phyloP scores from a whole-genome alignment of 2,329 filamentous ascomycete species.

The Bisporella sp. region DNA sequence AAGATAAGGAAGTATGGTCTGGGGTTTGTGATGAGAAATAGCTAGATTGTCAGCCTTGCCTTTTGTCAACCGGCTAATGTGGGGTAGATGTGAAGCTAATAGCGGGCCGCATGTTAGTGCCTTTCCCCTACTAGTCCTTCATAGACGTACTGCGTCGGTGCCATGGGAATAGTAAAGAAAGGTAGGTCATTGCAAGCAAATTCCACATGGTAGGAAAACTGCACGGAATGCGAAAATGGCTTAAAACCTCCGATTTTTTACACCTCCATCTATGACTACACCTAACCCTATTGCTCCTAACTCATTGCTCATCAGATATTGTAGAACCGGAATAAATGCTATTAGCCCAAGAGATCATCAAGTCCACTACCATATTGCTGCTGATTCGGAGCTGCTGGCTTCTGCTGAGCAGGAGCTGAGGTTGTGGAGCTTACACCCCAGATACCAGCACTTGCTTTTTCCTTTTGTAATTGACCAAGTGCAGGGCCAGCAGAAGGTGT shows the following conservation, averaged over 20 bases:
- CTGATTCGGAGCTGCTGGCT: conserved; percentile 17
- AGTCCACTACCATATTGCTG: conserved; percentile 30
- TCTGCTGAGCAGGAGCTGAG: conserved; percentile 11
- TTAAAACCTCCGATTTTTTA: neutral
- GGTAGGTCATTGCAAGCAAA: neutral
- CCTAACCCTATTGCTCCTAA: neutral
- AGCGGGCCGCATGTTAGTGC: too few relatives aligned
- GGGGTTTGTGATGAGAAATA: too few relatives aligned
- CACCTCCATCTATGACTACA: neutral
- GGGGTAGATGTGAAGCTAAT: too few relatives aligned
- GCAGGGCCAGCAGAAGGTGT: conserved; percentile 62
- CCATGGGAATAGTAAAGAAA: neutral
- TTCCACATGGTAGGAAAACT: neutral
- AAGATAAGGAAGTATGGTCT: too few relatives aligned
- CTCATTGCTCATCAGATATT: neutral
- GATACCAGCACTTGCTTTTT: conserved; percentile 90
- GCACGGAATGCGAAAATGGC: neutral
- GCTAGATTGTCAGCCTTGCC: too few relatives aligned
- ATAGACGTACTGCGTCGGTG: too few relatives aligned
- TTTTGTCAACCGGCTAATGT: too few relatives aligned
- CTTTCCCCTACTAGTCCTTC: too few relatives aligned
- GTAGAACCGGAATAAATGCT: neutral
- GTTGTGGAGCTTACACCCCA: conserved; percentile 66
- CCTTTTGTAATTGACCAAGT: conserved; percentile 92
- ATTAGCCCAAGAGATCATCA: conserved; percentile 39